Percentiles rank a stretch among this genome's conserved stretches.
Evolutionary conservation across 2,329 filamentous ascomycete species (phyloP).

Genomic region (Thyridium curvatum): DNA sequence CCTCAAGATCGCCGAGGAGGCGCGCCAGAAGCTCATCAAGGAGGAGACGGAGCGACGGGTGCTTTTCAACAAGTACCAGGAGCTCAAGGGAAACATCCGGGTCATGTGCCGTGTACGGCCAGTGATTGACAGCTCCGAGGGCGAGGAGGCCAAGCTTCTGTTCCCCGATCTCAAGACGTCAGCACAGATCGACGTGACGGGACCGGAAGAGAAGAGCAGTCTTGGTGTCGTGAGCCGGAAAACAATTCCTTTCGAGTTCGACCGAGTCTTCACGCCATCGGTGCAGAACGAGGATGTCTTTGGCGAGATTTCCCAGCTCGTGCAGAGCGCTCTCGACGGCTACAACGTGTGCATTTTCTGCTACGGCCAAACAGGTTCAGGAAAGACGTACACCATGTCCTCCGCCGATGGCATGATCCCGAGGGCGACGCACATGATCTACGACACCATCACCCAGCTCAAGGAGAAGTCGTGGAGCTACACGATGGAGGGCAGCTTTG

Average conservation of each 20-base stretch:
- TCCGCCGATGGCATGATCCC: conserved; percentile 91
- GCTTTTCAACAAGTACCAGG: conserved; percentile 95
- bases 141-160: conserved; percentile 64
- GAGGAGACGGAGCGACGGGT: conserved; percentile 88
- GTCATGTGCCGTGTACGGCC: conserved; percentile 97
- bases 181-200: conserved; percentile 78
- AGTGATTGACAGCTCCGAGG: conserved; percentile 50
- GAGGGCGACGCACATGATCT: conserved; percentile 86
- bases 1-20: conserved; percentile 58
- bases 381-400: conserved; percentile 97
- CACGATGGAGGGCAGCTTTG: conserved; percentile 88
- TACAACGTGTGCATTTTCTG: conserved; percentile 99
- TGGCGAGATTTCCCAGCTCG: conserved; percentile 91
- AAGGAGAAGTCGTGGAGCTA: conserved; percentile 93
- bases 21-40: conserved; percentile 76
- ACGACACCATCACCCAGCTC: conserved; percentile 75
- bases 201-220: conserved; percentile 77
- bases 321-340: conserved; percentile 91
- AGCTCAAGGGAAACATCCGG: conserved; percentile 95
- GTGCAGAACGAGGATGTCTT: conserved; percentile 84
- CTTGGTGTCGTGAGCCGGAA: conserved; percentile 71
- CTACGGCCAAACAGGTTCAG: conserved; percentile 94
- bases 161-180: conserved; percentile 82
- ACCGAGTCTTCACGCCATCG: conserved; percentile 78
- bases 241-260: conserved; percentile 82